Conservation (phyloP, 83 land plant genomes). For the Diphasiastrum complanatum region DNA sequence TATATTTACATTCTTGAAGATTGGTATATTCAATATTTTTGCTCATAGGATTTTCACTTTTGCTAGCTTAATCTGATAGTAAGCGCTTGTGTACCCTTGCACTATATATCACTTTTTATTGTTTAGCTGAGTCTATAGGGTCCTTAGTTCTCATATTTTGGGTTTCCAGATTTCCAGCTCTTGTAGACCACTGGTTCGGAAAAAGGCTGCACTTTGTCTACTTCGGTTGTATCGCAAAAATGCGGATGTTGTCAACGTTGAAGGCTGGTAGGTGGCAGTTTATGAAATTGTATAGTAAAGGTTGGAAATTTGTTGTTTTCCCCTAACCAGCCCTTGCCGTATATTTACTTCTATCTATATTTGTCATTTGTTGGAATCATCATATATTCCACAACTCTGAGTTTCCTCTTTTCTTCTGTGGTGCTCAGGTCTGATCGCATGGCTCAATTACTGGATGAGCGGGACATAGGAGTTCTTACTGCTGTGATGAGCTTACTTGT, state of each 20-base stretch:
- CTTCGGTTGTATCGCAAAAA: background rate
- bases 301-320: too few relatives aligned
- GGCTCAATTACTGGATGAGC: background rate
- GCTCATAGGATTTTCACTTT: background rate
- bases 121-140: background rate
- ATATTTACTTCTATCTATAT: background rate
- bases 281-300: background rate
- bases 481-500: background rate
- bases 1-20: background rate
- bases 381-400: background rate
- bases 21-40: background rate
- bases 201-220: slow-evolving; percentile 1
- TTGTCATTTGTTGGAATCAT: background rate
- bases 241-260: background rate
- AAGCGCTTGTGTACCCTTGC: background rate
- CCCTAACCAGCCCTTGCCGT: background rate
- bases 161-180: slow-evolving; percentile 3
- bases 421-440: background rate
- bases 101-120: background rate
- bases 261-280: background rate
- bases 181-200: slow-evolving; percentile 1
- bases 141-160: background rate
- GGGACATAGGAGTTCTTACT: background rate
- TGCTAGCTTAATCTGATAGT: background rate
- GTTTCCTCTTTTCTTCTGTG: too few relatives aligned